Base-by-base conservation (phyloP, 176 grass and related monocot species). In the Eleusine indica region DNA sequence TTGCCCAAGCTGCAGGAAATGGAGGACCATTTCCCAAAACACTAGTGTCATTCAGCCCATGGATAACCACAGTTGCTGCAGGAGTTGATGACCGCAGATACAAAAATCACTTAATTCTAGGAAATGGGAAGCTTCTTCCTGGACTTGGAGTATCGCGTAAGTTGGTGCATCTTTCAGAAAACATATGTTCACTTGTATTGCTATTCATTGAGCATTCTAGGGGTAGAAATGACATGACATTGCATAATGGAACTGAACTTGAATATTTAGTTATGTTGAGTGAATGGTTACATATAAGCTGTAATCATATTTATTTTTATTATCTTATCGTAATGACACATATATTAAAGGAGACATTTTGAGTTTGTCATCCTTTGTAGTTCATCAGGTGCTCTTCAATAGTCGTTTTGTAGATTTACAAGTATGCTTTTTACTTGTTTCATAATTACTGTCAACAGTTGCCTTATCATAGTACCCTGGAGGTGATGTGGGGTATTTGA, bases 131-230 rank as follows among this genome's bases (percentile, higher is more conserved):
- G 32, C 82, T 86, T 70, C 54, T 99, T 75, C 79, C 93, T 87
- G 96, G 96, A 42, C 96, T 99, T 85, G 96, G 96, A 88, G 81
- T 99, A 80, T 96, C 96, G 57, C 96, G 96, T 99, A 91, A 99
- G 96, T 74, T 85, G 54, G 3, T 54, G 48, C 42, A 58, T 70
- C 54, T 58, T 67, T 38, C 51, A 54, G 8, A 39, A 78, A 44
- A 65, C 64, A 67, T 13, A 68, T 54, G 67, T 57, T 72, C 11
- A 58, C 12, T 66, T 75, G 30, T 13, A 38, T 41, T 82, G 41
- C 2, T 70, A 70, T 6, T 13, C 8, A 3, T 49, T 12, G 47
- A 49, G 10, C 32, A 35, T 35, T 35, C 9, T 49, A 11, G 47
- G 47, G 11, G 47, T 49, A 43, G 41, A 43, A 43, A 35, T 35